Evolutionary conservation across 441 rosid genomes (phyloP).

Genomic region (Pelargonium hybrid): DNA sequence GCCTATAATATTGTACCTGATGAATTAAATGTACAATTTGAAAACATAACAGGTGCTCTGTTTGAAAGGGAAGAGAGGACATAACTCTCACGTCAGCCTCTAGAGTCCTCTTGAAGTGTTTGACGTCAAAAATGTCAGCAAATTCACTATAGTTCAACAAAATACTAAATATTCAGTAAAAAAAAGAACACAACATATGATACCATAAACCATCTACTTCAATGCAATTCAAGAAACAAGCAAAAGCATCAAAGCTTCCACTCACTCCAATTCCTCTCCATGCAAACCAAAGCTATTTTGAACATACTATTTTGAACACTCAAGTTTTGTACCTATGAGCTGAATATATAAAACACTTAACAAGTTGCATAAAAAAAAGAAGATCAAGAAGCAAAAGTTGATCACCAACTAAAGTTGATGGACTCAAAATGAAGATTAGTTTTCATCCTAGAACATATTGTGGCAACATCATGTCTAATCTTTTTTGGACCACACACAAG

Average conservation of each 20-base stretch:
- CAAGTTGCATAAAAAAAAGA: not conserved
- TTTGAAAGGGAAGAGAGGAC: slow-evolving; percentile 62
- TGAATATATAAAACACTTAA: no score
- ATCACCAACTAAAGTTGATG: slow-evolving; percentile 76
- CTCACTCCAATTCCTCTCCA: no score
- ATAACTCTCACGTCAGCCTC: slow-evolving; percentile 53
- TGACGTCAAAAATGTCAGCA: slow-evolving; percentile 50
- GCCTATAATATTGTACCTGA: no score
- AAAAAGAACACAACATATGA: no score
- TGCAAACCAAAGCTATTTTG: no score
- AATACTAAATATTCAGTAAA: not conserved
- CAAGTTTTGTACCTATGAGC: no score
- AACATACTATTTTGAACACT: no score
- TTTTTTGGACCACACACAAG: slow-evolving; percentile 64
- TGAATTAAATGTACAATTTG: no score
- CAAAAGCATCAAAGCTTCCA: no score
- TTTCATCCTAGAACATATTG: slow-evolving; percentile 47
- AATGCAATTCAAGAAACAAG: no score
- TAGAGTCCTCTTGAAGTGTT: slow-evolving; percentile 62
- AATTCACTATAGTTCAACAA: slow-evolving; percentile 45
- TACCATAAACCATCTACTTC: no score
- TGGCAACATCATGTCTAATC: slow-evolving; percentile 68
- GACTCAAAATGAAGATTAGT: slow-evolving; percentile 58
- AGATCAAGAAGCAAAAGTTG: rapidly evolving
- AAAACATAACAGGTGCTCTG: no score